Evolutionary conservation across 2,329 filamentous ascomycete species (phyloP), one percentile per base, ranked within the genome.

Genomic region (Colletotrichum godetiae): DNA sequence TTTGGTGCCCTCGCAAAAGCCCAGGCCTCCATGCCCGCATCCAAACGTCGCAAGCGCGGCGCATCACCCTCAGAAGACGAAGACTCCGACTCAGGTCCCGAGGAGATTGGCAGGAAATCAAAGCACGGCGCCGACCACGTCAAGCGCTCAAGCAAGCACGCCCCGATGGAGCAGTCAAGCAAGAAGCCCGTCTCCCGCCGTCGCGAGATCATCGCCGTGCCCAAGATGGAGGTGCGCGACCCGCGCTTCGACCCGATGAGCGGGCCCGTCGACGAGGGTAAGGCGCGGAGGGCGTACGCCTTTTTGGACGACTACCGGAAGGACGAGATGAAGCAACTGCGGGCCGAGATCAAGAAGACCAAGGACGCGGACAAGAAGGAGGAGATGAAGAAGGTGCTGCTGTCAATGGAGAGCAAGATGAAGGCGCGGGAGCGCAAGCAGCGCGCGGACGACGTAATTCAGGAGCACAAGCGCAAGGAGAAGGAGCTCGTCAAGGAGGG

Each of bases 1-100:
- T 98, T 98, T 79, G 95, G 95, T 75, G 94, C 94, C n/a, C 87
- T 98, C 53, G 94, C 94, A 76, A 94, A 94, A 86, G 95, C 95
- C 1, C 94, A 97, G 84, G 92, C 92, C 52, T 89, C 91, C 0
- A 83, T 97, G 37, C 85, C 80, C 42, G 76, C 79, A 61, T 68
- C 78, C 68, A 77, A 82, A 83, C 76, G 77, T 64, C 75, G 76
- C 71, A 79, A 77, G 69, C 76, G 77, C 71, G 74, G 80, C 59
- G 75, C 79, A 11, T 73, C 60, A 82, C 58, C 76, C 15, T 76
- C 76, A 55, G 76, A 78, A 55, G 78, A 80, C 67, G 78, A 79
- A 24, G 79, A 72, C 24, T 69, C 71, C 3, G 74, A 71, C 13
- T 74, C 67, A 37, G 74, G 66, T 61, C 78, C 77, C 74, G 78